Evolutionary conservation across 148 eudicot species (phyloP).

Genomic region (Gaultheria prostrata): DNA sequence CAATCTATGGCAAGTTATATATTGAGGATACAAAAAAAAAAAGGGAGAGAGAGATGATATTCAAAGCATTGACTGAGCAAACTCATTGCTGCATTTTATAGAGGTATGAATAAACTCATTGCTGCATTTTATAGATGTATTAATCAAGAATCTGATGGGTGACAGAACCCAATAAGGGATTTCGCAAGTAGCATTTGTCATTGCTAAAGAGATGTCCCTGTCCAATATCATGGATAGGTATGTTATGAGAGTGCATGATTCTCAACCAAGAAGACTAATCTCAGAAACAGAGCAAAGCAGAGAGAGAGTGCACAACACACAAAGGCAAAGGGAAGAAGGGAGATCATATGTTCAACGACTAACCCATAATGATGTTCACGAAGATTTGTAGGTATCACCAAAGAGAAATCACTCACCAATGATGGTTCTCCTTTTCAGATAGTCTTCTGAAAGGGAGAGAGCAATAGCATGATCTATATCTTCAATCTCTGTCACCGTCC

Average conservation of each 20-base stretch:
- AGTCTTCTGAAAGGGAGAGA: conserved; percentile 59
- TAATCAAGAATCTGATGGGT: neutral
- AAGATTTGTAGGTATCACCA: conserved; percentile 10
- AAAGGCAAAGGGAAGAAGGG: neutral
- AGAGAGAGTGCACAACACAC: neutral
- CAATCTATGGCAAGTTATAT: neutral
- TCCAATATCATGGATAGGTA: neutral
- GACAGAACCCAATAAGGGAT: neutral
- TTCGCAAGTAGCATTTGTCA: conserved; percentile 1
- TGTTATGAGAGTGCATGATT: neutral
- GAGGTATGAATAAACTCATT: neutral
- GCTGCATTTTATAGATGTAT: neutral
- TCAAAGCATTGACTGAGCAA: neutral
- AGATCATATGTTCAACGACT: neutral
- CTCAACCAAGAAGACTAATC: conserved; percentile 1
- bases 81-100: neutral
- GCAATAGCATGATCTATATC: conserved; percentile 78
- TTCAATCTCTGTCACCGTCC: conserved; percentile 50
- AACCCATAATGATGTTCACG: neutral
- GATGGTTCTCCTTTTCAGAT: conserved; percentile 31
- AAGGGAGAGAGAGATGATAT: neutral
- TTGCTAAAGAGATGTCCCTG: neutral
- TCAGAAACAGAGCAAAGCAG: conserved; percentile 9
- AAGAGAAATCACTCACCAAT: conserved; percentile 39
- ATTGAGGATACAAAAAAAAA: neutral